Percentiles rank a stretch among this genome's conserved stretches.
phyloP scores from a whole-genome alignment of 371 early-diverging fungal species.

The Mucor saturninus region DNA sequence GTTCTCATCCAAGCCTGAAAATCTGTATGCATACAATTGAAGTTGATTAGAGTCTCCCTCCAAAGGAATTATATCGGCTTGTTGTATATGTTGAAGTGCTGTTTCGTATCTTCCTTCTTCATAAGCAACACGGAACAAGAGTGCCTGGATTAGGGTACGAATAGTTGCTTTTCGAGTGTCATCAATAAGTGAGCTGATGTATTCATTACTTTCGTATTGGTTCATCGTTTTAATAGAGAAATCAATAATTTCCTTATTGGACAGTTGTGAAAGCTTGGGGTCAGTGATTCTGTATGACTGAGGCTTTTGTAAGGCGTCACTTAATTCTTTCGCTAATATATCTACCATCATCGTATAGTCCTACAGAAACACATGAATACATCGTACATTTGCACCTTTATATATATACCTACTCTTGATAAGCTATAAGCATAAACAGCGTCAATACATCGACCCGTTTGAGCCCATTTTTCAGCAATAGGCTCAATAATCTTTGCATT shows the following conservation, averaged over 20 bases:
- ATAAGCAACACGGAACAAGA: slow-evolving; percentile 60
- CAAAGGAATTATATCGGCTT: slow-evolving; percentile 64
- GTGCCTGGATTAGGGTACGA: slow-evolving; percentile 55
- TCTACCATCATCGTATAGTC: slow-evolving; percentile 79
- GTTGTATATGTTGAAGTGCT: slow-evolving; percentile 18
- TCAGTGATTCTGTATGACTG: slow-evolving; percentile 5
- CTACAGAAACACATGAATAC: slow-evolving; percentile 9
- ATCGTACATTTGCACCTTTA: not conserved
- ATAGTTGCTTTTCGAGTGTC: slow-evolving; percentile 53
- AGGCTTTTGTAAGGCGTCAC: slow-evolving; percentile 61
- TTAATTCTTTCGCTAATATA: slow-evolving; percentile 77
- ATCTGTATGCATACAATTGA: slow-evolving; percentile 66
- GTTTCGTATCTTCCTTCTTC: slow-evolving; percentile 56
- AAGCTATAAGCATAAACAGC: slow-evolving; percentile 80
- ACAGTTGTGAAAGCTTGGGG: slow-evolving; percentile 5
- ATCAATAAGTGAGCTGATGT: slow-evolving; percentile 46
- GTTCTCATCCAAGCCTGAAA: slow-evolving; percentile 67
- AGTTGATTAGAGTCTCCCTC: slow-evolving; percentile 58
- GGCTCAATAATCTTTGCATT: slow-evolving; percentile 62
- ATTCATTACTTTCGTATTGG: slow-evolving; percentile 55
- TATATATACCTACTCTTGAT: slow-evolving; percentile 15
- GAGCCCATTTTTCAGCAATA: slow-evolving; percentile 73
- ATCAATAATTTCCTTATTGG: slow-evolving; percentile 38
- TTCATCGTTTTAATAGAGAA: slow-evolving; percentile 53
- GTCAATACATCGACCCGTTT: slow-evolving; percentile 73